phyloP scores from a whole-genome alignment of 129 eudicot genomes.

The Pittosporum tobira region DNA sequence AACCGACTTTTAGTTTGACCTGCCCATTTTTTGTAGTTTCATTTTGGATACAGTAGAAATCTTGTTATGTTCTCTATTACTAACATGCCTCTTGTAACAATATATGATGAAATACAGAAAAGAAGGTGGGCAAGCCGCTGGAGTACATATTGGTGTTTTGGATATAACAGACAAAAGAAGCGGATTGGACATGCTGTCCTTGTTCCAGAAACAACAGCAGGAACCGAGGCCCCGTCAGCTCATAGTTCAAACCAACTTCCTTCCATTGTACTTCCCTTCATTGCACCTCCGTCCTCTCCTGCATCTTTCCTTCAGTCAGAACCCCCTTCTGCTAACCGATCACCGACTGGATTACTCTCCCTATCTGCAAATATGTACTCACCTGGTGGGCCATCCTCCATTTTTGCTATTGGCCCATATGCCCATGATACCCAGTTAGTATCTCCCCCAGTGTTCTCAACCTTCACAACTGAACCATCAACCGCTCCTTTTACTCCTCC shows the following conservation, averaged over 20 bases:
- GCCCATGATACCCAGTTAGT: constrained; percentile 92
- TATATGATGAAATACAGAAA: constrained; percentile 46
- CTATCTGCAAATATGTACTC: constrained; percentile 77
- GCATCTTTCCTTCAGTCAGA: constrained; percentile 89
- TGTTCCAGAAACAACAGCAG: constrained; percentile 46
- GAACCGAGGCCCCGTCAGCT: constrained; percentile 31
- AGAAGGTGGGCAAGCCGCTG: constrained; percentile 80
- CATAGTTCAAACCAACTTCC: constrained; percentile 38
- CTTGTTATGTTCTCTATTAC: not conserved
- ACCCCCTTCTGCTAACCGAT: constrained; percentile 66
- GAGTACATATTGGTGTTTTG: constrained; percentile 77
- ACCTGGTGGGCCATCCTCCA: constrained; percentile 71
- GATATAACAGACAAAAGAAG: constrained; percentile 52
- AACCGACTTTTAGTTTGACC: not conserved
- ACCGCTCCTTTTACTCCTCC: constrained; percentile 98
- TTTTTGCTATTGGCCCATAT: constrained; percentile 86
- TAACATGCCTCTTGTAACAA: not conserved
- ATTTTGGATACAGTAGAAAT: not conserved
- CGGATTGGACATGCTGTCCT: constrained; percentile 71
- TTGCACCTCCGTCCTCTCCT: constrained; percentile 98
- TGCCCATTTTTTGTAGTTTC: not conserved
- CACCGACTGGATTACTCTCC: constrained; percentile 63
- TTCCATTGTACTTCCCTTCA: constrained; percentile 49
- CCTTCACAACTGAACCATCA: constrained; percentile 87
- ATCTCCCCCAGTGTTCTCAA: constrained; percentile 86